Evolutionary conservation across 2,329 filamentous ascomycete genomes (phyloP), one percentile per base, ranked within the genome.

Genomic region (Cercospora sesami): DNA sequence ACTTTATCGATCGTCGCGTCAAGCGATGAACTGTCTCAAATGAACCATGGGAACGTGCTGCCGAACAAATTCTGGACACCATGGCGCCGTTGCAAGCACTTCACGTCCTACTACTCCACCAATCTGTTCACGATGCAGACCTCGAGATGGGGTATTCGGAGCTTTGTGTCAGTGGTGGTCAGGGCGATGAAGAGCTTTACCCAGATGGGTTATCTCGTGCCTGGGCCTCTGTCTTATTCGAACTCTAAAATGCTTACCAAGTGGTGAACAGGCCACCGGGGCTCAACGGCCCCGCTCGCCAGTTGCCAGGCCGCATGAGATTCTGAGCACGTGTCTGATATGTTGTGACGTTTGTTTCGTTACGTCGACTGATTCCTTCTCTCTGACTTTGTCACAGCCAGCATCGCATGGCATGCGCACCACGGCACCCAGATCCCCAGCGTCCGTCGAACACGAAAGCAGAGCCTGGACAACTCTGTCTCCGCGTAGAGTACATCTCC

Each of bases 271-370:
- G 51, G 36, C 60, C 60, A 21, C 58, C 67, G 65, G 67, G 62
- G 58, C 55, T 28, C 16, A 14, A 59, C 67, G 64, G 65, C 69
- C 65, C 69, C 67, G 69, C 66, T 63, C 26, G 60, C 60, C 39
- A 64, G 64, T 66, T 45, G 45, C 58, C 63, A 45, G 42, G 63
- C 67, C 67, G 67, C 69, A 68, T 69, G 63, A 68, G 57, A n/a
- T 12, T 26, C 60, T 18, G 60, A 48, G 63, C 69, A 71, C 60
- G 69, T 71, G 62, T 53, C 26, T 30, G 12, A 33, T 30, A 18
- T 63, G 10, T 26, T 16, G 28, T 48, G n/a, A 48, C 45, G 45
- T 48, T 48, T 48, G 48, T 14, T 16, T 53, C 23, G 48, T 53
- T 23, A 1, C 23, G 21, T 53, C 48, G 10, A 16, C 5, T 23